A percentile compares a stretch with the other conserved stretches of the same genome.
Conservation (phyloP, 331 rosid genomes). For the Pyrus hybrid region DNA sequence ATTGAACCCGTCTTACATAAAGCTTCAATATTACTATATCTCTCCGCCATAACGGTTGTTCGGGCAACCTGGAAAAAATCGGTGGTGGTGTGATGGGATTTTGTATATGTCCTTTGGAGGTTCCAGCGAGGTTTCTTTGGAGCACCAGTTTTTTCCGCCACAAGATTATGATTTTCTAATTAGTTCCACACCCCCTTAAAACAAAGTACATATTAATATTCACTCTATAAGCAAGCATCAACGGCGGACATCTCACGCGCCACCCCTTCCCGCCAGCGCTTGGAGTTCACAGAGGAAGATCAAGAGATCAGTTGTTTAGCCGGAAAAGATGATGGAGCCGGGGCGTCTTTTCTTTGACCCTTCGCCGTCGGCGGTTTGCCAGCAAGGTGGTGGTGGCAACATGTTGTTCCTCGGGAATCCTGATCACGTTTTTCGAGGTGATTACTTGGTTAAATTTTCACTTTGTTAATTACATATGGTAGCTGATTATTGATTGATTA, state of each 20-base stretch:
- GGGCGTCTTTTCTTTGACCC: conserved; percentile 59
- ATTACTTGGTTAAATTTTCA: background rate
- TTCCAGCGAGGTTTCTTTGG: conserved; percentile 95
- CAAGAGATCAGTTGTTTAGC: background rate
- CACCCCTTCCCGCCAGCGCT: background rate
- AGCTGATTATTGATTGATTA: background rate
- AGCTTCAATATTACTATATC: background rate
- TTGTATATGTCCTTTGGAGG: conserved; percentile 74
- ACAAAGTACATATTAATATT: background rate
- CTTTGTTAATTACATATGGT: background rate
- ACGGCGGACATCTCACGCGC: background rate
- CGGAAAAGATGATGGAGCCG: conserved; percentile 43
- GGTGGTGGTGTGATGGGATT: conserved; percentile 80
- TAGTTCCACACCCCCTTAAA: background rate
- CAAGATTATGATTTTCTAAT: conserved; percentile 84
- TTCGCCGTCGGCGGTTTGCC: conserved; percentile 24
- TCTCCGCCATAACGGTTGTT: background rate
- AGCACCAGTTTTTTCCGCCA: conserved; percentile 99
- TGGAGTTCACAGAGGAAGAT: background rate
- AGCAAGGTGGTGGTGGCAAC: conserved; percentile 40
- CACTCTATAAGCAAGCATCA: background rate
- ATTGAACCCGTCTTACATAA: background rate
- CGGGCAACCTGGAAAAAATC: conserved; percentile 23
- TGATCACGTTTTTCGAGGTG: conserved; percentile 66
- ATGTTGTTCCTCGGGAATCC: conserved; percentile 71